Evolutionary conservation across 2,329 filamentous ascomycete species (phyloP).

Genomic region (Xylaria sp.): DNA sequence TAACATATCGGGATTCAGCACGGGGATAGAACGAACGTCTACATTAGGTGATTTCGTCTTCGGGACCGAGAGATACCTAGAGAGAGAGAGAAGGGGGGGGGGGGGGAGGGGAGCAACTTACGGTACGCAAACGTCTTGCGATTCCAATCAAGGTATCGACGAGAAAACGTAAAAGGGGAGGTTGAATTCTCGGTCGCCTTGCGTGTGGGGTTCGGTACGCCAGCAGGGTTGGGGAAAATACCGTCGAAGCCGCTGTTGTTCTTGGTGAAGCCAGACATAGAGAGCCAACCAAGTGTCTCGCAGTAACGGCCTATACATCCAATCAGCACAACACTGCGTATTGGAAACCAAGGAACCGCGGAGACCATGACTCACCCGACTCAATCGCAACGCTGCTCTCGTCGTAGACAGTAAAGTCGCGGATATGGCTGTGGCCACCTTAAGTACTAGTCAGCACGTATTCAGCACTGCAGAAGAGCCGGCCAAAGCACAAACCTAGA

Average conservation of each 20-base stretch:
- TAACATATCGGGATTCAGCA: neutral
- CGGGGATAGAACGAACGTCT: neutral
- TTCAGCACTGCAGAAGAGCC: neutral
- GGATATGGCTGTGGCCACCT: slow-evolving; percentile 72
- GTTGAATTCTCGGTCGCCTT: slow-evolving; percentile 54
- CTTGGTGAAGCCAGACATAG: slow-evolving; percentile 68
- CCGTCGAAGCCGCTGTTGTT: slow-evolving; percentile 57
- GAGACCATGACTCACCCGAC: slow-evolving; percentile 51
- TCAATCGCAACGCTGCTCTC: slow-evolving; percentile 70
- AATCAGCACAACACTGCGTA: slow-evolving; percentile 13
- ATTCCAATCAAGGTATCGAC: slow-evolving; percentile 77
- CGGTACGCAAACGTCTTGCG: slow-evolving; percentile 71
- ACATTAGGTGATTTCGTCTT: neutral
- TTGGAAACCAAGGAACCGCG: neutral
- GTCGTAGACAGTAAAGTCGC: slow-evolving; percentile 74
- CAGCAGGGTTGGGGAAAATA: slow-evolving; percentile 50
- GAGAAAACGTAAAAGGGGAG: slow-evolving; percentile 60
- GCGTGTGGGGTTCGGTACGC: slow-evolving; percentile 55
- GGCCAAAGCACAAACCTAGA: slow-evolving; percentile 54
- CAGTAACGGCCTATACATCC: slow-evolving; percentile 66
- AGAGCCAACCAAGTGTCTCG: slow-evolving; percentile 74
- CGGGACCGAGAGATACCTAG: too few species aligned
- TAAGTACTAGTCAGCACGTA: slow-evolving; percentile 24
- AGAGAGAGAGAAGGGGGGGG: too few species aligned
- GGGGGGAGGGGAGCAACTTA: neutral